phyloP scores from a whole-genome alignment of 495 filamentous ascomycete species.

The Aspergillus egyptiacus region DNA sequence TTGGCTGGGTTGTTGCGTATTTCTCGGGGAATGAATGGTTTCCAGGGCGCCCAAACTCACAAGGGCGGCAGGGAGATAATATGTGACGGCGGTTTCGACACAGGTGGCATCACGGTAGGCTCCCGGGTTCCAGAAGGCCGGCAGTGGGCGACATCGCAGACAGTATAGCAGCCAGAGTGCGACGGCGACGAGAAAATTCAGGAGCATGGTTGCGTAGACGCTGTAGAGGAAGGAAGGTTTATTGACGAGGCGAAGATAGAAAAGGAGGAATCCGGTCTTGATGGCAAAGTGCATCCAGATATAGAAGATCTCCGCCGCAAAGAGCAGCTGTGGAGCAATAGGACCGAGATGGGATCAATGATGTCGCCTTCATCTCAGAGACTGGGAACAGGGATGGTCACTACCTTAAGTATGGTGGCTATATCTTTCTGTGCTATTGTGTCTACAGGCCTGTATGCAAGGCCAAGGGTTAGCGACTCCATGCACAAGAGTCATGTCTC shows the following conservation, averaged over 20 bases:
- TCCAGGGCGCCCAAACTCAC: neutral
- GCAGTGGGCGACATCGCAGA: constrained; percentile 2
- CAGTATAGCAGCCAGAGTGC: constrained; percentile 5
- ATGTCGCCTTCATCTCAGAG: neutral
- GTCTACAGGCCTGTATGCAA: no score
- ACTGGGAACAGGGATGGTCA: neutral
- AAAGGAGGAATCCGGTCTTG: constrained; percentile 5
- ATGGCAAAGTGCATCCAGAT: constrained; percentile 9
- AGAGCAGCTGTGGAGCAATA: neutral
- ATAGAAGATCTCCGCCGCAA: constrained; percentile 6
- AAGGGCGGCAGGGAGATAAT: constrained; percentile 5
- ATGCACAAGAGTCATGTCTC: no score
- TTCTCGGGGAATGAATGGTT: neutral
- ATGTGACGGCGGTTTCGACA: neutral
- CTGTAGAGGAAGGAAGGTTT: neutral
- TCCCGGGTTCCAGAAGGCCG: constrained; percentile 5
- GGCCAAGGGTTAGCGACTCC: no score
- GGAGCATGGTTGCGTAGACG: neutral
- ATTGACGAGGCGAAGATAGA: constrained; percentile 5
- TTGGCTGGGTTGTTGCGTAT: no score
- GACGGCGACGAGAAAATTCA: neutral
- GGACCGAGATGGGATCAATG: no score
- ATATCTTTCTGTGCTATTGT: neutral
- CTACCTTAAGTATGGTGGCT: neutral
- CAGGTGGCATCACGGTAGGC: constrained; percentile 2